Conservation (phyloP, 352 stramenopile species). For the Globisporangium heterothallicum region DNA sequence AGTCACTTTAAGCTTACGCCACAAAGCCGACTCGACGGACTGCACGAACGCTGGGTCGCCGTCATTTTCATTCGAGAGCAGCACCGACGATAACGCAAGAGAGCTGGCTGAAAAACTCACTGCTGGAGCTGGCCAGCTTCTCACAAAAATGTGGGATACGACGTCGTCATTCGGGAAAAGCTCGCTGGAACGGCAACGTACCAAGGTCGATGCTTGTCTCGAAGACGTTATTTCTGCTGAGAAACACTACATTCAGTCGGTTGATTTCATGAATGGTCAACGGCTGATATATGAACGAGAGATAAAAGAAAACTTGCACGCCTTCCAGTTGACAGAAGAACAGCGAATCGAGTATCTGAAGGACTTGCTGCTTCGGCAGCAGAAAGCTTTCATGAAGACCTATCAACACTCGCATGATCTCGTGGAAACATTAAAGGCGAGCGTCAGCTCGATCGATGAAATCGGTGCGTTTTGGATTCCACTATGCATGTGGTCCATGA, state of each 20-base stretch:
- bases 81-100: constrained; percentile 25
- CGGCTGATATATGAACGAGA: constrained; percentile 59
- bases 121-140: constrained; percentile 47
- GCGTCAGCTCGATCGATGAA: constrained; percentile 50
- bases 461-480: constrained; percentile 35
- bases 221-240: constrained; percentile 69
- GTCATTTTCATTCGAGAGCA: not conserved
- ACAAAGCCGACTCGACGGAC: constrained; percentile 20
- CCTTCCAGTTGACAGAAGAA: constrained; percentile 81
- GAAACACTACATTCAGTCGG: constrained; percentile 58
- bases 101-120: constrained; percentile 62
- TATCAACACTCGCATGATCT: constrained; percentile 38
- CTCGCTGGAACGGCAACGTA: constrained; percentile 56
- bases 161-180: constrained; percentile 62
- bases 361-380: constrained; percentile 61
- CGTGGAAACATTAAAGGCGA: constrained; percentile 46
- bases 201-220: constrained; percentile 48
- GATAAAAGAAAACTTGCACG: constrained; percentile 70
- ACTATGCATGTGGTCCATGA: not conserved
- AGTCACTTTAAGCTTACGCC: constrained; percentile 27
- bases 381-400: constrained; percentile 48
- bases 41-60: constrained; percentile 7
- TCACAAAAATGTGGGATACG: constrained; percentile 82
- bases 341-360: constrained; percentile 78
- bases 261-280: constrained; percentile 67